Base-by-base conservation (phyloP, 1,139 yeast genomes). In the Pichia sp. region DNA sequence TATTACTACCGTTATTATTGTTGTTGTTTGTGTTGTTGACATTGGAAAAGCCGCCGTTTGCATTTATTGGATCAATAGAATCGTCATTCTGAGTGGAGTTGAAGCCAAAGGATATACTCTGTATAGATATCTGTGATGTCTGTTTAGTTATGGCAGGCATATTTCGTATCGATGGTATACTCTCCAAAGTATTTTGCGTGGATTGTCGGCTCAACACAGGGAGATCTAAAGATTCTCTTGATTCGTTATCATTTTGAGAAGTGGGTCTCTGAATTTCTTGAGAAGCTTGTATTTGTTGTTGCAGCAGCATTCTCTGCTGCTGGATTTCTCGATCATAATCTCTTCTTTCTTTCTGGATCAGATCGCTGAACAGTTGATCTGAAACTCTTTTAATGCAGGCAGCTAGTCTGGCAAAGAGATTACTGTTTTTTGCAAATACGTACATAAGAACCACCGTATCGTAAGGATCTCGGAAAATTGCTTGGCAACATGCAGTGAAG, bases 371-470 rank as follows among this genome's bases (percentile, higher is more conserved):
- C n/a, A 50, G 13, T 8, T 46, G 43, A 16, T 60, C 58, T 1
- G 67, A 60, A 2, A 64, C 18, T 18, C 49, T 52, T 7, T 45
- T 54, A 6, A 66, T 57, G 6, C 58, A 50, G 4, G 43, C 44
- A 13, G 52, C n/a, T 13, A 66, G 50, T 19, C 54, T 59, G 13
- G 46, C 54, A 28, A 56, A 58, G 0, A 53, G 41, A 12, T 49
- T 49, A 13, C 42, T 41, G 62, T 83, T 76, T 54, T 80, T 80
- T 26, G 79, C 61, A 2, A 84, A 63, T 0, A 80, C 72, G 60
- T 75, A 82, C 7, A 83, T 60, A 53, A 85, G 67, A 68, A 82
- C 77, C 53, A 83, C 66, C 1, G 85, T 76, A 34, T 82, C 78
- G 26, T 66, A 66, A 2, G 81, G 82, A 55, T 72, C 63, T 48